Evolutionary conservation across 2,329 filamentous ascomycete genomes (phyloP).

Genomic region (Venturia oleaginea): DNA sequence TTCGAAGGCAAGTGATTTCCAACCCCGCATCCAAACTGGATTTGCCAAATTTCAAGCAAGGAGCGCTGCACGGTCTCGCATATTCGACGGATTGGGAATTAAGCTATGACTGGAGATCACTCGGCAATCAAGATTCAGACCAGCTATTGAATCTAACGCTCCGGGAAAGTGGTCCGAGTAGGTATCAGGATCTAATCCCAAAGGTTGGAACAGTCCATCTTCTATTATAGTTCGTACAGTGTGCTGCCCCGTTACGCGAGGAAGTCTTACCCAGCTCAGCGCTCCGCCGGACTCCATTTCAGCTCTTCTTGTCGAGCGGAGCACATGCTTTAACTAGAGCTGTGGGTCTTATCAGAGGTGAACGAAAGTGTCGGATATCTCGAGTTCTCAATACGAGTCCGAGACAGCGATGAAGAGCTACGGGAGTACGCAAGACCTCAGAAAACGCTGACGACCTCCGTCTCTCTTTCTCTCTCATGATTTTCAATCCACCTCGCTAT

Average conservation of each 20-base stretch:
- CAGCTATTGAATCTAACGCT: neutral
- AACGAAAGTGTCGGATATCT: neutral
- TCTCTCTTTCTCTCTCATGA: no score
- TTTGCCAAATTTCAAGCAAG: neutral
- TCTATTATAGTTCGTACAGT: neutral
- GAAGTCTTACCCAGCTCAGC: neutral
- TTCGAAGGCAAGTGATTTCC: neutral
- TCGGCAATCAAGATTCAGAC: slow-evolving; percentile 1
- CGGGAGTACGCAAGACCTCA: neutral
- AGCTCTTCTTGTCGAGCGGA: neutral
- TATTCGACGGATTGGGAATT: neutral
- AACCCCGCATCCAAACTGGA: neutral
- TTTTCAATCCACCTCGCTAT: neutral
- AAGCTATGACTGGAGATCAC: neutral
- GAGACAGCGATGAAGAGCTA: neutral
- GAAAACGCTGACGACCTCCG: neutral
- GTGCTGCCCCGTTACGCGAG: neutral
- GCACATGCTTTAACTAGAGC: neutral
- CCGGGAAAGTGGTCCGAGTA: neutral
- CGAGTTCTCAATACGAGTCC: neutral
- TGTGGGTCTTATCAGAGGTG: neutral
- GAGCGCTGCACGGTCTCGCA: neutral
- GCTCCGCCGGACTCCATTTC: neutral
- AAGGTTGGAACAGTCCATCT: neutral
- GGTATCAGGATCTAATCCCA: neutral